Evolutionary conservation across 805 yeast species (phyloP).

Genomic region (Danielozyma ontarioensis): DNA sequence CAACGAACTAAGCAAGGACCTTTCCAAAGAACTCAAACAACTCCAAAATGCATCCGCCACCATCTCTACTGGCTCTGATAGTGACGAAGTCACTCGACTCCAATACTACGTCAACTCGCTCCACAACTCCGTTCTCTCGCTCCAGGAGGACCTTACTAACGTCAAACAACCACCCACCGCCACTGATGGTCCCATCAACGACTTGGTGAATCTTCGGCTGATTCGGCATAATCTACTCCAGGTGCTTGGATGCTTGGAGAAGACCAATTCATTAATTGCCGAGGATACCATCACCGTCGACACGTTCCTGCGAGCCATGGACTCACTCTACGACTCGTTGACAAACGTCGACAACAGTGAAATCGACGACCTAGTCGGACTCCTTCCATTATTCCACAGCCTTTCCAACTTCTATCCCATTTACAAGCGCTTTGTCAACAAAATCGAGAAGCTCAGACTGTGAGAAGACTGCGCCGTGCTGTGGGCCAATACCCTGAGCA

Average conservation of each 20-base stretch:
- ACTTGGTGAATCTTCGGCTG: conserved; percentile 38
- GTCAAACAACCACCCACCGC: conserved; percentile 8
- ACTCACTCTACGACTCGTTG: conserved; percentile 28
- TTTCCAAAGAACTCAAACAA: conserved; percentile 45
- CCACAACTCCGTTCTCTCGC: conserved; percentile 51
- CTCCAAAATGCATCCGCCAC: conserved; percentile 49
- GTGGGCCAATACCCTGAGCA: too few relatives aligned
- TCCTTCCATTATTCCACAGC: conserved; percentile 51
- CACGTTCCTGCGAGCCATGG: conserved; percentile 6
- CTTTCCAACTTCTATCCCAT: conserved; percentile 45
- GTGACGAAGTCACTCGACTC: conserved; percentile 45
- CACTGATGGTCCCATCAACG: too few relatives aligned
- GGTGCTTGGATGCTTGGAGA: conserved; percentile 43
- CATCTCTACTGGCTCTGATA: conserved; percentile 35
- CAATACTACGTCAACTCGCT: conserved; percentile 64
- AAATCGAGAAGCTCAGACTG: conserved; percentile 12
- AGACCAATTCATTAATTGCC: conserved; percentile 1
- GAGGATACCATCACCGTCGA: conserved; percentile 1
- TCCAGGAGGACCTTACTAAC: conserved; percentile 26
- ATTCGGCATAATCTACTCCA: conserved; percentile 42
- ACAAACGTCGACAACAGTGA: conserved; percentile 32
- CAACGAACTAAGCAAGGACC: conserved; percentile 49
- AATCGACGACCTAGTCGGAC: conserved; percentile 42
- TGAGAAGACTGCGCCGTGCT: too few relatives aligned
- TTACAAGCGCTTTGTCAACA: conserved; percentile 43